phyloP scores from a whole-genome alignment of 192 early-diverging fungal species.

The Funneliformis geosporum region DNA sequence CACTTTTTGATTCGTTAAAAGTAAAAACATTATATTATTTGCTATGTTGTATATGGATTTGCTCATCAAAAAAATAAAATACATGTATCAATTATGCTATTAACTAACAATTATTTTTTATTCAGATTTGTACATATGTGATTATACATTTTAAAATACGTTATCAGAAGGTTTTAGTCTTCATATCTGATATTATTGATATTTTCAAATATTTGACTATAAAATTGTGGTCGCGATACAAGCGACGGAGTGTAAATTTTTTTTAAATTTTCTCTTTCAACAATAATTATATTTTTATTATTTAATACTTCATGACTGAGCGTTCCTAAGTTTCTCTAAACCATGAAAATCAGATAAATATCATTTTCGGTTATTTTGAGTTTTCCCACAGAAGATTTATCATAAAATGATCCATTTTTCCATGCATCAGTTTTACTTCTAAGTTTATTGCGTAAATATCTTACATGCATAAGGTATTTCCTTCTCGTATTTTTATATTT shows the following conservation, averaged over 20 bases:
- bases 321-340: background rate
- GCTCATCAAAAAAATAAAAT: background rate
- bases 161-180: no score
- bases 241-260: conserved; percentile 20
- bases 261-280: conserved; percentile 22
- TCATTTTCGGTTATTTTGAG: conserved; percentile 3
- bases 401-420: background rate
- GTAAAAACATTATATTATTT: conserved; percentile 8
- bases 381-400: conserved; percentile 2
- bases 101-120: no score
- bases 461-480: conserved; percentile 20
- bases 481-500: conserved; percentile 6
- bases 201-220: background rate
- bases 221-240: background rate
- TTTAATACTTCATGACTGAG: background rate
- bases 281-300: conserved; percentile 19
- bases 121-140: background rate
- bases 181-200: no score
- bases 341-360: background rate
- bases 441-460: background rate
- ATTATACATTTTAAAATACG: background rate
- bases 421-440: background rate
- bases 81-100: no score
- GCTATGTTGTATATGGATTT: background rate
- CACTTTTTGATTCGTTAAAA: background rate